Conservation (phyloP, 2,329 filamentous ascomycete genomes). For the Curvularia lunata region DNA sequence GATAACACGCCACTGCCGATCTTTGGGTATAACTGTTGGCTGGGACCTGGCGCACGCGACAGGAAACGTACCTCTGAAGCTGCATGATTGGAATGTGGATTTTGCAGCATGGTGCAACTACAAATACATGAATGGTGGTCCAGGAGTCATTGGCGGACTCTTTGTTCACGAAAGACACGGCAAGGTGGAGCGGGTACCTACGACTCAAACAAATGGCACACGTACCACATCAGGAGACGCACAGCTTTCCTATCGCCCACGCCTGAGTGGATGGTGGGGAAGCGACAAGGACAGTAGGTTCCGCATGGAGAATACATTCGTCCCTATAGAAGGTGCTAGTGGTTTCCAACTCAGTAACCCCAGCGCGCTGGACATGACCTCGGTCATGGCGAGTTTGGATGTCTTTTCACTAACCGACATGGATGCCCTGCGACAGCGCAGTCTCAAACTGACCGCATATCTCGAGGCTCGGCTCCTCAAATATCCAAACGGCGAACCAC, state of each 20-base stretch:
- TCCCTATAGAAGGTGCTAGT: conserved; percentile 76
- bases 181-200: conserved; percentile 51
- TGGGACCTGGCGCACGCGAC: conserved; percentile 90
- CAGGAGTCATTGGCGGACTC: conserved; percentile 77
- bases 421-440: conserved; percentile 71
- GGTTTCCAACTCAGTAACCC: conserved; percentile 90
- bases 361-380: conserved; percentile 76
- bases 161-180: conserved; percentile 82
- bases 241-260: conserved; percentile 62
- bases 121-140: conserved; percentile 90
- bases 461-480: conserved; percentile 61
- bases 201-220: conserved; percentile 1
- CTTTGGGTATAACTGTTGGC: conserved; percentile 73
- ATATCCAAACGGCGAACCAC: conserved; percentile 29
- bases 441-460: conserved; percentile 75
- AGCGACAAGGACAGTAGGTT: conserved; percentile 78
- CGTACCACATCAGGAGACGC: conserved; percentile 43
- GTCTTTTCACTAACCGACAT: conserved; percentile 78
- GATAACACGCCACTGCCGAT: conserved; percentile 79
- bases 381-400: conserved; percentile 73
- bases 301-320: conserved; percentile 81
- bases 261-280: conserved; percentile 87
- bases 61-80: conserved; percentile 77
- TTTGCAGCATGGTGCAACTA: conserved; percentile 95
- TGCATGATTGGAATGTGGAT: conserved; percentile 91